Evolutionary conservation across 106 monocot genomes (phyloP), one percentile per base, ranked within the genome.

Genomic region (Alisma plantagoaquatica): DNA sequence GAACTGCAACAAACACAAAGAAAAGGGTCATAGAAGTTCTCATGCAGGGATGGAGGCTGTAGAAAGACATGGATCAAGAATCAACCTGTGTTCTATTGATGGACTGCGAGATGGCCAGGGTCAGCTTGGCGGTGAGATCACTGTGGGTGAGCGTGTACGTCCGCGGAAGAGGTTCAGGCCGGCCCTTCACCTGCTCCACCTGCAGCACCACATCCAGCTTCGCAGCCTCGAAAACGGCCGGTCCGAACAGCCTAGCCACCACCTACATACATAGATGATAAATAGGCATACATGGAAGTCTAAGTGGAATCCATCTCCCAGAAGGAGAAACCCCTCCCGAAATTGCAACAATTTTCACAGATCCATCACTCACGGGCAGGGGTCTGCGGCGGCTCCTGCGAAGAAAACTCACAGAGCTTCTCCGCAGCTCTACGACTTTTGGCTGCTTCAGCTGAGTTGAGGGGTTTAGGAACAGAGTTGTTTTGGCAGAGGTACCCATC

Each of bases 81-180:
- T 25, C 16, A 16, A 41, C 60, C 33, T 60, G 60, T 30, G 60
- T 8, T 28, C 28, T 42, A 16, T 60, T 46, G 19, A 46, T 46
- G 26, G 46, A 23, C 1, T 31, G 26, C 19, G 60, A 46, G 46
- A 60, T 30, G 60, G 46, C 38, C 14, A 60, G 60, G 15, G 44
- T 60, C 29, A 60, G 24, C 24, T 60, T 60, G 15, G 43, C 23
- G 17, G 58, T 27, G 30, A 58, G 14, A n/a, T 58, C 43, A 7
- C 42, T 29, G 58, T 60, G 60, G 12, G 60, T 60, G 29, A 60
- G 46, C 10, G 46, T 60, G 60, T 60, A 46, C 10, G 60, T 33
- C 60, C 60, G 28, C 7, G 45, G 46, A 19, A 46, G 46, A 4
- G 44, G 18, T 30, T 30, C 16, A 0, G 20, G 19, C 26, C 9